Base-by-base conservation (phyloP, 2,329 filamentous ascomycete genomes). In the Dothistroma septosporum region DNA sequence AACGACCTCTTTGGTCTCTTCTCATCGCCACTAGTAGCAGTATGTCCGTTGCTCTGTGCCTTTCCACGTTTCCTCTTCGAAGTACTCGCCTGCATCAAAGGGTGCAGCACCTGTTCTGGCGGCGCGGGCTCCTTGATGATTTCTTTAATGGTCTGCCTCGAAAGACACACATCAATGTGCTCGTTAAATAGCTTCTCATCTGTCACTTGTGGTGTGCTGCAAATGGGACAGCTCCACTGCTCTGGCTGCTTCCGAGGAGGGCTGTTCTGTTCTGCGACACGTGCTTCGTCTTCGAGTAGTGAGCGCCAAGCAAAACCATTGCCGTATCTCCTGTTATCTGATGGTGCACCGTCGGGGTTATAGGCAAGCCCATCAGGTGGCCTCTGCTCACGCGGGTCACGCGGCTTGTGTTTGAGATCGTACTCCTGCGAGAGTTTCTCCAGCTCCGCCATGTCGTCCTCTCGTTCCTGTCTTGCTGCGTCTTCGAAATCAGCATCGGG, bases 161-260 rank as follows among this genome's bases (percentile, higher is more conserved):
- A 97, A 1, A 99, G 82, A 73, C 94, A 99, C 9, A 89, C 83
- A 73, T 99, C 94, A 55, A 99, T 92, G 71, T 99, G 94, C 59
- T 89, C 85, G 67, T 99, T 99, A 76, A 97, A 96, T 0, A 77
- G 78, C 50, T 82, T 82, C 72, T 97, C 91, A 54, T 93, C 83
- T 0, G 91, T 84, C 0, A 79, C 70, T 70, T 97, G 92, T 0
- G 90, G 87, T 16, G 87, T 80, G n/a, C 79, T 77, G 74, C 94
- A 99, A 49, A 97, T 90, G 0, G 94, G 94, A 74, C 94, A 99
- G 41, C 88, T 83, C 92, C 92, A 97, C 52, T 85, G 79, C 56
- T 83, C 71, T 50, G 61, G 47, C 1, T 50, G 28, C 28, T 63
- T 59, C 22, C 58, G 53, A 21, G 19, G 33, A 12, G 65, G 57